These are phyloP conservation scores for Sarocladium strictum DNA, from an alignment of 2,329 filamentous ascomycete genomes.

Conservation along the genomic window DNA sequence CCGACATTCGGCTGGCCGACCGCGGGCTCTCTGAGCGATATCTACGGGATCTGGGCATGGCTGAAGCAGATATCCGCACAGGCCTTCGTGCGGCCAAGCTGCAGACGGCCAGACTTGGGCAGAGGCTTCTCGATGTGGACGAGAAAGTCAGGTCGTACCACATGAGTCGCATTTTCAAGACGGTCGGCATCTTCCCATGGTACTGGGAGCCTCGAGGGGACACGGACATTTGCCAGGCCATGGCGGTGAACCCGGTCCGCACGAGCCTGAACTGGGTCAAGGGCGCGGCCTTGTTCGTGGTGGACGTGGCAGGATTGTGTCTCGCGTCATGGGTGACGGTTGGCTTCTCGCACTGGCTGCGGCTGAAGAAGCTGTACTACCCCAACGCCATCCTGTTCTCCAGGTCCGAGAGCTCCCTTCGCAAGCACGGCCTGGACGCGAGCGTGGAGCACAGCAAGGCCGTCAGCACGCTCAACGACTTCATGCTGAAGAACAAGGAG, in stretches of 20 bases:
- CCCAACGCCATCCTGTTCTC: background rate
- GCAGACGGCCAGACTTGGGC: slow-evolving; percentile 12
- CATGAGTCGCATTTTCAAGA: slow-evolving; percentile 18
- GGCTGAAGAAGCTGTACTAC: background rate
- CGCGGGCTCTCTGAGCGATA: background rate
- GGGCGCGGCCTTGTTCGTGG: slow-evolving; percentile 13
- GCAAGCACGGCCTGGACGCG: slow-evolving; percentile 14
- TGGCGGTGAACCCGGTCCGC: slow-evolving; percentile 14
- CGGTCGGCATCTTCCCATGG: slow-evolving; percentile 18
- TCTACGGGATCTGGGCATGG: background rate
- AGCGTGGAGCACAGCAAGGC: slow-evolving; percentile 7
- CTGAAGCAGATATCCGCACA: background rate
- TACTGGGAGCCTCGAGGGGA: slow-evolving; percentile 18
- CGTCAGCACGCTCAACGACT: slow-evolving; percentile 12
- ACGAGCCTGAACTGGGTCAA: slow-evolving; percentile 8
- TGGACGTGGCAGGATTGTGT: slow-evolving; percentile 13
- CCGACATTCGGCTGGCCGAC: slow-evolving; percentile 1
- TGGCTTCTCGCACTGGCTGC: background rate
- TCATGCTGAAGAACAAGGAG: slow-evolving; percentile 15
- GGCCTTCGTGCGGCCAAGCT: background rate
- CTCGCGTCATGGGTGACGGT: slow-evolving; percentile 8
- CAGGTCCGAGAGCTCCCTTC: background rate
- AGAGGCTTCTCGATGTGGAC: slow-evolving; percentile 13
- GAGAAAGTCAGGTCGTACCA: slow-evolving; percentile 10
- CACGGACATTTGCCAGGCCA: slow-evolving; percentile 13